Percentiles rank a stretch among this genome's conserved stretches.
Conservation (phyloP, 768 basidiomycete genomes). For the Tremella fuciformis region DNA sequence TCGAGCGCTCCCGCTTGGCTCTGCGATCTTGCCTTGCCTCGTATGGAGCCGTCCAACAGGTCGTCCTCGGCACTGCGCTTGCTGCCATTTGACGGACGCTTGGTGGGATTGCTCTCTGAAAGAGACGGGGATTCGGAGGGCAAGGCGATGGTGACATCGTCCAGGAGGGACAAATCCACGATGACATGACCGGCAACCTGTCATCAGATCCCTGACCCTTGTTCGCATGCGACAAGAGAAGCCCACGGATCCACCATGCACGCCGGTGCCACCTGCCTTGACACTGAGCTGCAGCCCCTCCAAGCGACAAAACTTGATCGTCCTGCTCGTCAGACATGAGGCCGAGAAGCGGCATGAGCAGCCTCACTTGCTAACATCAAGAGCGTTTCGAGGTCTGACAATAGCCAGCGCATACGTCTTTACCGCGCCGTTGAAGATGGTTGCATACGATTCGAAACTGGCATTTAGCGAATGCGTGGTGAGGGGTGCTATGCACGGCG, state of each 20-base stretch:
- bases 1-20: neutral
- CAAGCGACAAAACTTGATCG: slow-evolving; percentile 69
- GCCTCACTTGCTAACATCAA: slow-evolving; percentile 77
- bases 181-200: slow-evolving; percentile 76
- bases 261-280: slow-evolving; percentile 88
- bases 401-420: slow-evolving; percentile 62
- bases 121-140: slow-evolving; percentile 17
- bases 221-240: neutral
- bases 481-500: slow-evolving; percentile 7
- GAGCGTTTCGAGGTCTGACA: slow-evolving; percentile 70
- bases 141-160: slow-evolving; percentile 65
- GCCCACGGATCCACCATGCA: slow-evolving; percentile 71
- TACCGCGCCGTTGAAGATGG: slow-evolving; percentile 75
- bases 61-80: slow-evolving; percentile 8
- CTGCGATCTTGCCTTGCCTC: neutral
- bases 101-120: slow-evolving; percentile 15
- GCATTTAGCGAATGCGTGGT: neutral
- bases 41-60: neutral
- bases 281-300: slow-evolving; percentile 71
- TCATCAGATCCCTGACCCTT: slow-evolving; percentile 1
- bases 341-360: neutral
- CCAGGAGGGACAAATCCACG: slow-evolving; percentile 70
- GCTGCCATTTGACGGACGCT: slow-evolving; percentile 9
- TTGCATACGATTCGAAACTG: slow-evolving; percentile 46
- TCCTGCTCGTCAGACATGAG: slow-evolving; percentile 53